A percentile compares a stretch with the other conserved stretches of the same genome.
phyloP scores from a whole-genome alignment of 495 filamentous ascomycete species.

The Rhypophila decipiens region DNA sequence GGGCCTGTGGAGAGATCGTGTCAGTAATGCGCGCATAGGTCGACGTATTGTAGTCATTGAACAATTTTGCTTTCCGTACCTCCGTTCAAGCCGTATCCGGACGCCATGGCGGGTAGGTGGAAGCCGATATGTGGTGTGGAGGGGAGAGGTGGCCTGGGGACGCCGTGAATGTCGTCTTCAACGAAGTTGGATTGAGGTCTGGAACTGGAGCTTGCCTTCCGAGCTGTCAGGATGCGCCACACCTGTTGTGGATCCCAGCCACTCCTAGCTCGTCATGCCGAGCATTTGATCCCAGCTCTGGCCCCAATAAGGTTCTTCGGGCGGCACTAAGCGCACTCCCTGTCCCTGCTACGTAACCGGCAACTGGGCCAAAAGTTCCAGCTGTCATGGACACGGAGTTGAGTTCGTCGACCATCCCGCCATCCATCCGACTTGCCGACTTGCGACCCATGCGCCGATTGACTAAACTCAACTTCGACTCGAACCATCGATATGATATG shows the following conservation, averaged over 20 bases:
- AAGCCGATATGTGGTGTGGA: constrained; percentile 14
- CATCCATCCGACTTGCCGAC: not conserved
- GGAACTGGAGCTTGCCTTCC: constrained; percentile 13
- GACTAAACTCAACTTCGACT: no score
- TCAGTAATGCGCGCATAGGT: constrained; percentile 3
- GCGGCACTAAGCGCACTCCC: not conserved
- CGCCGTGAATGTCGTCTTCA: constrained; percentile 12
- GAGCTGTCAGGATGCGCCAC: not conserved
- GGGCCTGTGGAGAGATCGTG: constrained; percentile 52
- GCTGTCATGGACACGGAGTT: not conserved
- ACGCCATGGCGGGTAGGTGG: constrained; percentile 58
- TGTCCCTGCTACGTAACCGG: not conserved
- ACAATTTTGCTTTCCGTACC: constrained; percentile 44
- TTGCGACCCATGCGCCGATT: not conserved
- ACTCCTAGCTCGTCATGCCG: not conserved
- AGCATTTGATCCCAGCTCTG: not conserved
- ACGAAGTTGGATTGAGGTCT: constrained; percentile 9
- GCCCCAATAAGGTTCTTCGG: not conserved
- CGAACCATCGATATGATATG: not conserved
- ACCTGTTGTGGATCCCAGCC: not conserved
- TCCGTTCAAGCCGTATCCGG: constrained; percentile 73
- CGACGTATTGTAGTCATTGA: constrained; percentile 9
- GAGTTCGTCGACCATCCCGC: not conserved
- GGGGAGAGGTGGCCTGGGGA: constrained; percentile 6
- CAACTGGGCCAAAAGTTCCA: not conserved